Conservation (phyloP, 805 yeast species). For the Clavispora vitiphila region DNA sequence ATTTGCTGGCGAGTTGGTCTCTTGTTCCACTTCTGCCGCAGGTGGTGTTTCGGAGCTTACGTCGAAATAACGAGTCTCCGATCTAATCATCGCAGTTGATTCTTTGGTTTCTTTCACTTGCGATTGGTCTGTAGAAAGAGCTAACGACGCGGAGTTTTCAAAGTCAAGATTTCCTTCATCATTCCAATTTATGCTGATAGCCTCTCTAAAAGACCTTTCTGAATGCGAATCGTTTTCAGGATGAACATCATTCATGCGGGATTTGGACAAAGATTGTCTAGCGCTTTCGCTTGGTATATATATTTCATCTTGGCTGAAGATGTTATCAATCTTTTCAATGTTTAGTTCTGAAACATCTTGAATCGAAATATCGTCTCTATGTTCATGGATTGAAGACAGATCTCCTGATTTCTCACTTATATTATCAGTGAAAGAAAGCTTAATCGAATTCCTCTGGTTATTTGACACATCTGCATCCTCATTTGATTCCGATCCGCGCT, state of each 20-base stretch:
- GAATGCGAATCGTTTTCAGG: slow-evolving; percentile 14
- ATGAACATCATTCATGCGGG: not conserved
- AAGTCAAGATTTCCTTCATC: slow-evolving; percentile 28
- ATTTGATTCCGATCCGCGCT: slow-evolving; percentile 3
- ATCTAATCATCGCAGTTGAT: slow-evolving; percentile 3
- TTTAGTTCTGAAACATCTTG: slow-evolving; percentile 36
- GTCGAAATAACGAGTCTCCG: slow-evolving; percentile 21
- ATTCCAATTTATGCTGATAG: slow-evolving; percentile 40
- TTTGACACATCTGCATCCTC: not conserved
- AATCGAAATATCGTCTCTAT: slow-evolving; percentile 23
- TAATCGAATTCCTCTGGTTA: not conserved
- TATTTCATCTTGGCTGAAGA: slow-evolving; percentile 24
- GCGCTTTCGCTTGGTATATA: slow-evolving; percentile 1
- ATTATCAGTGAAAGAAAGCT: not conserved
- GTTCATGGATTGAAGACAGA: not conserved
- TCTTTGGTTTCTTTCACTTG: not conserved
- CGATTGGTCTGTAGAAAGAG: not conserved
- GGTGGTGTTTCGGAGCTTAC: slow-evolving; percentile 12
- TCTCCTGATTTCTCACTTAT: not conserved
- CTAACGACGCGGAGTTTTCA: slow-evolving; percentile 17
- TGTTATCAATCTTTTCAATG: slow-evolving; percentile 32
- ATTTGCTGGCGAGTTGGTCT: not conserved
- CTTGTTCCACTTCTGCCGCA: not conserved
- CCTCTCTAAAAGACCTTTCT: slow-evolving; percentile 14
- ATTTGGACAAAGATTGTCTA: not conserved